Base-by-base conservation (phyloP, 140 eudicot genomes). In the Cichorium intybus region DNA sequence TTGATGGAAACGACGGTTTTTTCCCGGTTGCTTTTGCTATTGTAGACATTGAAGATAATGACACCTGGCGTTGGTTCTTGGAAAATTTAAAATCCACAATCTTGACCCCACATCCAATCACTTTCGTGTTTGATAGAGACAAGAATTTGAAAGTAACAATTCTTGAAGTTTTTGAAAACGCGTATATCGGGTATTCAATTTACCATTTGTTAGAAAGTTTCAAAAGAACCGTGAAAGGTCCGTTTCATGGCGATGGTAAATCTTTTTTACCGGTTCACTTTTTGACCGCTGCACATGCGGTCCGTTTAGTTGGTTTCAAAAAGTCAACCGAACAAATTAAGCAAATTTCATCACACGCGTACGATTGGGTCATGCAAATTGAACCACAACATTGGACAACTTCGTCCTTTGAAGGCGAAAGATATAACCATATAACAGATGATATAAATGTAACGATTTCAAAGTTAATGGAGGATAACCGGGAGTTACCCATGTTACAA, bases 61-160 rank as follows among this genome's bases (percentile, higher is more conserved):
- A 70, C 75, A 85, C 58, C 50, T 88, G 96, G 96, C 81, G 5
- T 31, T 88, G 89, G 94, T 88, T 88, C 79, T 75, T 85, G 81
- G 82, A 75, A 66, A 81, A 71, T 60, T 33, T 88, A 23, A 85
- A 75, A 70, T 53, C 80, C 31, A 70, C 79, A 41, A 24, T 85
- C 65, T 68, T 89, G 18, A 54, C 74, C 80, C 72, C 87, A n/a
- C 47, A 57, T 56, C 58, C 80, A 31, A 60, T 88, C 26, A 88
- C 96, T 5, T 80, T 85, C 41, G 87, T 88, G 24, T 86, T 82
- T 18, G 97, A 89, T 69, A 76, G 76, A 71, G 97, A 89, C 60
- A 86, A 81, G 81, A 76, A 75, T 46, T 56, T 85, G 52, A 81
- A 75, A 60, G 48, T 62, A 10, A 18, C 63, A 7, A 71, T 86